Evolutionary conservation across 768 basidiomycete genomes (phyloP).

Genomic region (Daedaleopsis sinensis): DNA sequence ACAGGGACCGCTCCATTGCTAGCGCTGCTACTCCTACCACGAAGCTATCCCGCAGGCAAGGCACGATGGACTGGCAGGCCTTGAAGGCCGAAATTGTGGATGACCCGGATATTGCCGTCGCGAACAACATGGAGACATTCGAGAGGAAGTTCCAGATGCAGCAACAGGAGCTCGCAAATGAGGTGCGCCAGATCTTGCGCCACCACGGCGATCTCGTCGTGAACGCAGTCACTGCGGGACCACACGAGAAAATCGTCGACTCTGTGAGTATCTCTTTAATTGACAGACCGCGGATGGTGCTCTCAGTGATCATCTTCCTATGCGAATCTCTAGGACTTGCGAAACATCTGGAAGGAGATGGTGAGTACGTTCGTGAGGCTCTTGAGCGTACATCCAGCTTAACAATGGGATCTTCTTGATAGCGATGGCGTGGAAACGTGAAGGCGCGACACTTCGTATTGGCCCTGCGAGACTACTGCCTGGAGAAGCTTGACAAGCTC

Average conservation of each 20-base stretch:
- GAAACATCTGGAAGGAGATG: slow-evolving; percentile 56
- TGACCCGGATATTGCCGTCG: slow-evolving; percentile 34
- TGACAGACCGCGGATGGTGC: neutral
- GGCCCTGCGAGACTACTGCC: slow-evolving; percentile 41
- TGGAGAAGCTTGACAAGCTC: slow-evolving; percentile 25
- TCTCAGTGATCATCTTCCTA: neutral
- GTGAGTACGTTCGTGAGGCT: slow-evolving; percentile 29
- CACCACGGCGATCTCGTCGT: slow-evolving; percentile 44
- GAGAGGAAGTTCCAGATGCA: slow-evolving; percentile 51
- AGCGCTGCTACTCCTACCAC: neutral
- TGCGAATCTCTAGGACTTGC: slow-evolving; percentile 42
- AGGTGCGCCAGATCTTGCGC: slow-evolving; percentile 32
- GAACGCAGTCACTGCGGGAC: slow-evolving; percentile 41
- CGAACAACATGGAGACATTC: slow-evolving; percentile 45
- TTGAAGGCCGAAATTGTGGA: slow-evolving; percentile 7
- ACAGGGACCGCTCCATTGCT: neutral
- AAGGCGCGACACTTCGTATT: slow-evolving; percentile 55
- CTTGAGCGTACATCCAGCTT: neutral
- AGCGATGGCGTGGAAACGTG: slow-evolving; percentile 58
- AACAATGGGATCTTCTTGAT: neutral
- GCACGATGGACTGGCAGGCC: slow-evolving; percentile 7
- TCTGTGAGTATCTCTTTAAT: slow-evolving; percentile 28
- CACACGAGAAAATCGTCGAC: slow-evolving; percentile 49
- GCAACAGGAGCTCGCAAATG: slow-evolving; percentile 40
- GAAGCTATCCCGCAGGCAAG: neutral